Evolutionary conservation across 2,329 filamentous ascomycete genomes (phyloP).

Genomic region (Pseudogymnoascus sp.): DNA sequence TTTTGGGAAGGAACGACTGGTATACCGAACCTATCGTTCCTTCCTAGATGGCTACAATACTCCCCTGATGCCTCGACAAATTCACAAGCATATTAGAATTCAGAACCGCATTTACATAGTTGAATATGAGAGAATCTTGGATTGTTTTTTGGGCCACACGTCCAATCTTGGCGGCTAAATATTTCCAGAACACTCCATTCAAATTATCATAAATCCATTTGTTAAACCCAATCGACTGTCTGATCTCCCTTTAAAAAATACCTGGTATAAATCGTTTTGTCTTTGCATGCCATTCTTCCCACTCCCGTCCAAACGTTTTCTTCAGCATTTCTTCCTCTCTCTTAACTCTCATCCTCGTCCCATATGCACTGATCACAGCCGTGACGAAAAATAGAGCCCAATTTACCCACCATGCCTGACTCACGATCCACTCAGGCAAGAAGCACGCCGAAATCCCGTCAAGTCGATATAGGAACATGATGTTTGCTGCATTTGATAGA

Average conservation of each 20-base stretch:
- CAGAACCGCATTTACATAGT: neutral
- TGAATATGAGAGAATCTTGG: neutral
- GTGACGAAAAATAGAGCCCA: slow-evolving; percentile 13
- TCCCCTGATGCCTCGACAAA: too few species aligned
- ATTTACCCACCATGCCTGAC: slow-evolving; percentile 10
- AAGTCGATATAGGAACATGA: slow-evolving; percentile 28
- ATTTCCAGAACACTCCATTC: too few species aligned
- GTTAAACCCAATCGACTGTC: too few species aligned
- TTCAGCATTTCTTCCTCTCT: slow-evolving; percentile 44
- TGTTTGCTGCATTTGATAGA: slow-evolving; percentile 28
- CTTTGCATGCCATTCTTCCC: slow-evolving; percentile 38
- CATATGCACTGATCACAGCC: slow-evolving; percentile 14
- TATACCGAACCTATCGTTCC: neutral
- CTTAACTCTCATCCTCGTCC: slow-evolving; percentile 30
- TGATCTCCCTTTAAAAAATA: slow-evolving; percentile 26
- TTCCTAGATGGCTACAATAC: neutral
- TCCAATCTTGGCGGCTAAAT: too few species aligned
- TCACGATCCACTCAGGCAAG: slow-evolving; percentile 20
- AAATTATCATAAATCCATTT: neutral
- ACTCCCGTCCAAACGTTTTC: slow-evolving; percentile 37
- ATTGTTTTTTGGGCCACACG: too few species aligned
- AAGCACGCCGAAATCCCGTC: slow-evolving; percentile 35
- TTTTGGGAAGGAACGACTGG: neutral
- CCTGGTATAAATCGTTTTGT: slow-evolving; percentile 43
- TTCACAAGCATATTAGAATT: neutral